Percentiles rank a stretch among this genome's conserved stretches.
Evolutionary conservation across 371 early-diverging fungal species (phyloP).

Genomic region (Zopfochytrium polystomum): DNA sequence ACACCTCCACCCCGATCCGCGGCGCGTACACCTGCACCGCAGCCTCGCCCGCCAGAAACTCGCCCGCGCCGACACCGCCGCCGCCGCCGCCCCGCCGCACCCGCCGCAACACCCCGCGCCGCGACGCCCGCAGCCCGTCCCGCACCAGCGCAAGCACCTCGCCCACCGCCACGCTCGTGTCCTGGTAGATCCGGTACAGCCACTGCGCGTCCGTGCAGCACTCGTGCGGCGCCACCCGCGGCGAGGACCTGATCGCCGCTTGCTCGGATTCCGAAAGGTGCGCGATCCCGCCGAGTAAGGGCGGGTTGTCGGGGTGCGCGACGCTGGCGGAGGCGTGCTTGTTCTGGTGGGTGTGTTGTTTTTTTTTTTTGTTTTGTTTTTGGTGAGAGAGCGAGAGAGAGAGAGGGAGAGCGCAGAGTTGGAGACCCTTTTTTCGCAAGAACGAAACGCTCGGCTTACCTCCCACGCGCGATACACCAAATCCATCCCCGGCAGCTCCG

Average conservation of each 20-base stretch:
- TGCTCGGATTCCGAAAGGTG: slow-evolving; percentile 36
- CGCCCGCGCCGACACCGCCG: no score
- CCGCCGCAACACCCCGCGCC: slow-evolving; percentile 5
- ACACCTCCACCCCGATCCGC: slow-evolving; percentile 13
- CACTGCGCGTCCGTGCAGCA: slow-evolving; percentile 49
- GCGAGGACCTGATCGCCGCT: slow-evolving; percentile 25
- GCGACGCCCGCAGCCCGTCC: slow-evolving; percentile 33
- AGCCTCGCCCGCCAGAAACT: no score
- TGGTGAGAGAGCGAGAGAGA: no score
- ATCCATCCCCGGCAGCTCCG: slow-evolving; percentile 46
- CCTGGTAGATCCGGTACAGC: slow-evolving; percentile 55
- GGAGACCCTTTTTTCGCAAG: no score
- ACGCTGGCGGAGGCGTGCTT: slow-evolving; percentile 29
- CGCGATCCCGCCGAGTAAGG: slow-evolving; percentile 38
- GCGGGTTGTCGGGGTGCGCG: slow-evolving; percentile 35
- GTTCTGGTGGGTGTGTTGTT: no score
- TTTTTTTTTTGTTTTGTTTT: no score
- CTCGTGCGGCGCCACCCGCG: slow-evolving; percentile 39
- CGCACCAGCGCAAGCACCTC: slow-evolving; percentile 32
- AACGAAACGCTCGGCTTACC: slow-evolving; percentile 22
- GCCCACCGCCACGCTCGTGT: slow-evolving; percentile 39
- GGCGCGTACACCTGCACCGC: slow-evolving; percentile 15
- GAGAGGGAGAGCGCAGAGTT: no score
- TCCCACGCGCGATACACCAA: slow-evolving; percentile 50
- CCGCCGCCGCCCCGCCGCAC: slow-evolving; percentile 2